Evolutionary conservation across 2,329 filamentous ascomycete species (phyloP).

Genomic region (Coleophoma cylindrospora): DNA sequence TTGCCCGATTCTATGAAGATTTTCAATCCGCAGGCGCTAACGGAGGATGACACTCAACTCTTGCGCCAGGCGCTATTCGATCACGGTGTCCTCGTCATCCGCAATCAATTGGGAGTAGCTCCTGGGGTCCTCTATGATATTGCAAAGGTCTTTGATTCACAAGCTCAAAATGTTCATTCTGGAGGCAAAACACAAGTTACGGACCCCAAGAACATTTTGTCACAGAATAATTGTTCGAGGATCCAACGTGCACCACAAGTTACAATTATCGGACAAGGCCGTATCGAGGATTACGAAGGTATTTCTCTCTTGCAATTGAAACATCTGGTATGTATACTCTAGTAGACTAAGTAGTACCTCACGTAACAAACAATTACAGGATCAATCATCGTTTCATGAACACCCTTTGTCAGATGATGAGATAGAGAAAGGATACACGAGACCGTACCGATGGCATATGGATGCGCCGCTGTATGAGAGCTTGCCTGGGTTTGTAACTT

Average conservation of each 20-base stretch:
- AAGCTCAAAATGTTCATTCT: constrained; percentile 5
- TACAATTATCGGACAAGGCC: constrained; percentile 8
- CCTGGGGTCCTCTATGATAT: constrained; percentile 2
- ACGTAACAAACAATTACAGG: not conserved
- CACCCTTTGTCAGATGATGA: constrained; percentile 7
- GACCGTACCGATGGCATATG: constrained; percentile 26
- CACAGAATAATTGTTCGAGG: constrained; percentile 4
- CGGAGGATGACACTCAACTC: not conserved
- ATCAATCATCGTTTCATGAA: constrained; percentile 7
- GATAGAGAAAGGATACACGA: constrained; percentile 16
- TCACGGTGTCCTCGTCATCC: constrained; percentile 7
- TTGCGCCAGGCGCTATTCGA: constrained; percentile 9
- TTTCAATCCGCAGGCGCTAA: too few relatives aligned
- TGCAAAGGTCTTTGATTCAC: constrained; percentile 4
- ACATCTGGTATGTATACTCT: not conserved
- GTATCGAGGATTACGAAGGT: constrained; percentile 5
- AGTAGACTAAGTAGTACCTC: too few relatives aligned
- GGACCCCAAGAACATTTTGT: constrained; percentile 7
- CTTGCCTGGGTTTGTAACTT: constrained; percentile 22
- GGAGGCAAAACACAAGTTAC: constrained; percentile 1
- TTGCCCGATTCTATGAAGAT: too few relatives aligned
- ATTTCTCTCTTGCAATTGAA: constrained; percentile 1
- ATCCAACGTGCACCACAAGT: constrained; percentile 1
- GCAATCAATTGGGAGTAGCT: constrained; percentile 7
- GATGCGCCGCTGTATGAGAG: constrained; percentile 23